These are phyloP conservation scores for Juglanconis sp. DNA, from an alignment of 2,329 filamentous ascomycete genomes.

Conservation along the genomic window DNA sequence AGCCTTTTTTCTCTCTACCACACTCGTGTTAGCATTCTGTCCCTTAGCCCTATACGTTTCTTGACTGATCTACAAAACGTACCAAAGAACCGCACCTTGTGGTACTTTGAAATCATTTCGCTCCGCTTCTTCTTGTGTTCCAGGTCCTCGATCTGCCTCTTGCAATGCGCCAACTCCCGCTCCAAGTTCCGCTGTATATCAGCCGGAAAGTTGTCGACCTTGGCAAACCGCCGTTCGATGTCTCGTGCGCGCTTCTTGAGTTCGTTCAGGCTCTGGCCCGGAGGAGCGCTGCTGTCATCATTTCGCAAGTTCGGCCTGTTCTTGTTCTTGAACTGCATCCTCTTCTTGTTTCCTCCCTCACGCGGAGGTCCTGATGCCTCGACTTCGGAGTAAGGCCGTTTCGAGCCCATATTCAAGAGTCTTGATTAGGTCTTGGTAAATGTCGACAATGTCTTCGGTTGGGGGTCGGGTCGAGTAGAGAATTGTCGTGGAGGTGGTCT, in stretches of 20 bases:
- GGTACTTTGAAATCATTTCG: conserved; percentile 74
- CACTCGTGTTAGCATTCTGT: neutral
- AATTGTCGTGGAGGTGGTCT: neutral
- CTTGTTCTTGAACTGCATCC: conserved; percentile 32
- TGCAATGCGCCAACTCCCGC: conserved; percentile 65
- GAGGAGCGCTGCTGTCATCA: conserved; percentile 47
- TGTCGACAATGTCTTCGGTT: neutral
- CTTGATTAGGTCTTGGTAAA: neutral
- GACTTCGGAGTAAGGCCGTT: conserved; percentile 26
- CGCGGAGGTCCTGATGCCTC: conserved; percentile 19
- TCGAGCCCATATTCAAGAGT: conserved; percentile 26
- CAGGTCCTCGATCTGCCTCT: conserved; percentile 59
- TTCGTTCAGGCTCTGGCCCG: conserved; percentile 16
- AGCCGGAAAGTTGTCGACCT: conserved; percentile 61
- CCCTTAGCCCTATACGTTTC: too few species aligned
- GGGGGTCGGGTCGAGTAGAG: neutral
- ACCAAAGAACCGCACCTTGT: conserved; percentile 85
- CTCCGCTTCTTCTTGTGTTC: conserved; percentile 59
- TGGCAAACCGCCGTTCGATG: conserved; percentile 63
- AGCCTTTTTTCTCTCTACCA: conserved; percentile 68
- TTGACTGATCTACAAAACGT: conserved; percentile 24
- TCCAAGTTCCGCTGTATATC: conserved; percentile 67
- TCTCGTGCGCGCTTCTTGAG: conserved; percentile 71
- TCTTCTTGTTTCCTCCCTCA: conserved; percentile 20
- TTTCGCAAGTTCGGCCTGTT: conserved; percentile 37